Evolutionary conservation across 352 stramenopile species (phyloP), one percentile per base, ranked within the genome.

Genomic region (Phytopythium delawarense): DNA sequence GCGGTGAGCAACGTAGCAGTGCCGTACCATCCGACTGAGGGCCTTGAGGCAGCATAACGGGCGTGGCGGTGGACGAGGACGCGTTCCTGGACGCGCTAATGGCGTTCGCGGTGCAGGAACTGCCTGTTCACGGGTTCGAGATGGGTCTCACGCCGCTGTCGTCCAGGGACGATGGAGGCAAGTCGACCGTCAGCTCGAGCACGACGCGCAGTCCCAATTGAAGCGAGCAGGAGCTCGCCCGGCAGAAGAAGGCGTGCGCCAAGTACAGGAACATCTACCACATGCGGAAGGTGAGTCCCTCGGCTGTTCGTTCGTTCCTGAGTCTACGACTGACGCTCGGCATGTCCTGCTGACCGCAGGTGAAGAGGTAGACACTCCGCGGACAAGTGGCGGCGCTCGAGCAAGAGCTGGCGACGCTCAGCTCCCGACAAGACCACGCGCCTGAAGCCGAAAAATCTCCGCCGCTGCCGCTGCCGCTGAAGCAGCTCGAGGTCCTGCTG

Each of bases 241-340:
- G 48, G 20, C 35, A 32, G 21, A 35, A 59, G 35, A 59, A 59
- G 53, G 39, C 53, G 53, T 35, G 53, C 32, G 34, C 13, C 30
- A 59, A 59, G 35, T 59, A 59, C 39, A 34, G 53, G 13, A 34
- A 34, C 21, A 45, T 59, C n/a, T 59, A 59, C 25, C 53, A 49
- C 34, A 59, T 48, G 53, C 53, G 53, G 4, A 34, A 49, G 48
- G 48, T 34, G 13, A 21, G 46, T n/a, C 21, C 46, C 1, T 50
- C 39, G 39, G 16, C 6, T n/a, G 16, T 30, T 30, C 25, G 25
- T 30, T 1, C 25, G 25, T 3, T 30, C 25, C 18, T 8, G 13
- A 15, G 4, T n/a, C 39, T 5, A 5, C 3, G 6, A 18, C 16
- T 45, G 39, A 45, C 39, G 39, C n/a, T n/a, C 16, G 4, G 39